phyloP scores from a whole-genome alignment of 108 stramenopile species.

The Cyclotella atomus region DNA sequence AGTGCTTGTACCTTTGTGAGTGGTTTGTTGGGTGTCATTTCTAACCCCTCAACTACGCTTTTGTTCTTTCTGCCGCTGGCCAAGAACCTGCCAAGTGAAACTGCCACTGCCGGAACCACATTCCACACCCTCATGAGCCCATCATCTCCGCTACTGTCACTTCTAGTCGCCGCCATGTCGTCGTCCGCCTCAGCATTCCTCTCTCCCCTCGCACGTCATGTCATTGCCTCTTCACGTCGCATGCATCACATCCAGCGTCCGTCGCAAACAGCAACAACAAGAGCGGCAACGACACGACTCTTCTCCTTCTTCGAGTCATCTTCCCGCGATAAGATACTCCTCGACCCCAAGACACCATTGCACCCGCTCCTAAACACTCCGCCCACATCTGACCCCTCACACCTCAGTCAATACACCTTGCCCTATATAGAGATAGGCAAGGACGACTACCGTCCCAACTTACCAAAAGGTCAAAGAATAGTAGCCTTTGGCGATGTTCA shows the following conservation, averaged over 20 bases:
- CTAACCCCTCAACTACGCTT: too few relatives aligned
- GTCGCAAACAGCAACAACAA: too few relatives aligned
- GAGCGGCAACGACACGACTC: not conserved
- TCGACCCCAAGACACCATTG: conserved; percentile 14
- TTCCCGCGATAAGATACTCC: not conserved
- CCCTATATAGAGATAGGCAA: conserved; percentile 27
- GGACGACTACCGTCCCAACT: conserved; percentile 41
- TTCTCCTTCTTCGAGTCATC: not conserved
- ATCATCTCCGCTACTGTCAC: not conserved
- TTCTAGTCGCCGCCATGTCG: not conserved
- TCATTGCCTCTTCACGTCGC: not conserved
- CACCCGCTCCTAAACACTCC: conserved; percentile 27
- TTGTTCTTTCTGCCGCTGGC: too few relatives aligned
- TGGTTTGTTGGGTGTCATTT: too few relatives aligned
- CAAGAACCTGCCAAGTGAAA: too few relatives aligned
- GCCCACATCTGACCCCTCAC: conserved; percentile 8
- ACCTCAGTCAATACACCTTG: conserved; percentile 32
- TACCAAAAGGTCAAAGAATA: conserved; percentile 54
- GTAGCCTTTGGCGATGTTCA: conserved; percentile 83
- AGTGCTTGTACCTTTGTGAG: too few relatives aligned
- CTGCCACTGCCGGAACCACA: too few relatives aligned
- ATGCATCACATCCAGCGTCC: not conserved
- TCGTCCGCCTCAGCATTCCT: not conserved
- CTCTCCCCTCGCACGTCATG: not conserved
- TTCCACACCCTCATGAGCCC: not conserved